These are phyloP conservation scores for Eimeria acervulina DNA, from an alignment of 169 alveolate species.

Conservation along the genomic window DNA sequence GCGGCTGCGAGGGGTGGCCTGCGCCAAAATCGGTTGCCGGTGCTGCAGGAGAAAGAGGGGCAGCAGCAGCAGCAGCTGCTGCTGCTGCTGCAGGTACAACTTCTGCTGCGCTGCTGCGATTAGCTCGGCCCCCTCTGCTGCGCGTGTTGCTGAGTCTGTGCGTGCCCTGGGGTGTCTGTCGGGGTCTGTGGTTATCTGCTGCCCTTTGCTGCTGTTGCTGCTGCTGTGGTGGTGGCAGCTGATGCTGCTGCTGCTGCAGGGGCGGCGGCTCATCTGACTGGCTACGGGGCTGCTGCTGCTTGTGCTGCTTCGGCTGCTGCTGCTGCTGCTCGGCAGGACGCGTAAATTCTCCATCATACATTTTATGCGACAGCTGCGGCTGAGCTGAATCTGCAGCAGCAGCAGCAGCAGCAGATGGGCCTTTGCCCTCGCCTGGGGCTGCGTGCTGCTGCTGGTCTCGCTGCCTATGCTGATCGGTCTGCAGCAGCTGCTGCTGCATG, in stretches of 20 bases:
- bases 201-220: slow-evolving; percentile 3
- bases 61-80: slow-evolving; percentile 13
- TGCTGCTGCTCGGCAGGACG: background rate
- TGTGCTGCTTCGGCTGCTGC: slow-evolving; percentile 15
- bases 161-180: background rate
- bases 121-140: slow-evolving; percentile 6
- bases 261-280: slow-evolving; percentile 47
- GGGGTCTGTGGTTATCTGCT: background rate
- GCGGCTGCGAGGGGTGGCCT: background rate
- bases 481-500: slow-evolving; percentile 33
- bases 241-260: slow-evolving; percentile 35
- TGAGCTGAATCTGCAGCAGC: background rate
- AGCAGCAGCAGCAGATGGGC: background rate
- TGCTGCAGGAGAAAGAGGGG: background rate
- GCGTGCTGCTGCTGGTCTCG: slow-evolving; percentile 44
- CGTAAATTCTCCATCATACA: slow-evolving; percentile 14
- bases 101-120: slow-evolving; percentile 42
- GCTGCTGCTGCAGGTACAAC: slow-evolving; percentile 41
- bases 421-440: background rate
- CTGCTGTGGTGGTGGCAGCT: background rate
- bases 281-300: slow-evolving; percentile 40
- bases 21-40: background rate
- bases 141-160: slow-evolving; percentile 10
- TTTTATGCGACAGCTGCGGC: background rate
- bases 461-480: background rate